A percentile compares a stretch with the other conserved stretches of the same genome.
Conservation (phyloP, 352 stramenopile species). For the Phytopythium mirpurense region DNA sequence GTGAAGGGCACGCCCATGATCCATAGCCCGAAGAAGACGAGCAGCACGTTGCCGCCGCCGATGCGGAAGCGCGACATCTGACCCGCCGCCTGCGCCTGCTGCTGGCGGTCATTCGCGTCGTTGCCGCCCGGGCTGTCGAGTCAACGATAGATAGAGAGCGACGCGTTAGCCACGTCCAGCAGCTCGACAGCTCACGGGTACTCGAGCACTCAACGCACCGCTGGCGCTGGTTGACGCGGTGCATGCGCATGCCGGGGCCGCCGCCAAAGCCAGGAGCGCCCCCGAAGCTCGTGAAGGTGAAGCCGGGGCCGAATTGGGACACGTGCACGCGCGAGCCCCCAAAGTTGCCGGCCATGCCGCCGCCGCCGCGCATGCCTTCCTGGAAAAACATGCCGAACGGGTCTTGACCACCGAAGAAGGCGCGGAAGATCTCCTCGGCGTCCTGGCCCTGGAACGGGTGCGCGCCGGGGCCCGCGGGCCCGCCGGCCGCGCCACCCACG, state of each 20-base stretch:
- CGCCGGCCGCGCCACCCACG: constrained; percentile 33
- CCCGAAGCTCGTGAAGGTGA: constrained; percentile 72
- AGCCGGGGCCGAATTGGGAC: constrained; percentile 74
- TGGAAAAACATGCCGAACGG: constrained; percentile 86
- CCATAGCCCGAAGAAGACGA: constrained; percentile 75
- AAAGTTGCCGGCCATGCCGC: constrained; percentile 36
- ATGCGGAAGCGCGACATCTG: constrained; percentile 53
- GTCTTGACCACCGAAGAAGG: constrained; percentile 78
- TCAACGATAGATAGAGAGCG: background rate
- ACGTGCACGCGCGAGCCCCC: constrained; percentile 63
- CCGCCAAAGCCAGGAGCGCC: constrained; percentile 13
- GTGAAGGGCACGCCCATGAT: constrained; percentile 77
- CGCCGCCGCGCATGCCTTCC: constrained; percentile 47
- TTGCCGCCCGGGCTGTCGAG: background rate
- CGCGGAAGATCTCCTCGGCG: constrained; percentile 77
- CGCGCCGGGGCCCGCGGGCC: constrained; percentile 27
- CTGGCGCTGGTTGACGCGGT: constrained; percentile 44
- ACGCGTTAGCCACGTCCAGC: background rate
- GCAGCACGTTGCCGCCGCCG: constrained; percentile 61
- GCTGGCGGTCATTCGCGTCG: background rate
- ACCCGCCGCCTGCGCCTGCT: constrained; percentile 15
- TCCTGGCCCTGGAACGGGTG: constrained; percentile 66
- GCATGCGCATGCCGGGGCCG: constrained; percentile 42
- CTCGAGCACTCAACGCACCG: constrained; percentile 19
- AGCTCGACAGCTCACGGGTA: background rate